phyloP scores from a whole-genome alignment of 768 basidiomycete species.

The Rhizopogon salebrosus region DNA sequence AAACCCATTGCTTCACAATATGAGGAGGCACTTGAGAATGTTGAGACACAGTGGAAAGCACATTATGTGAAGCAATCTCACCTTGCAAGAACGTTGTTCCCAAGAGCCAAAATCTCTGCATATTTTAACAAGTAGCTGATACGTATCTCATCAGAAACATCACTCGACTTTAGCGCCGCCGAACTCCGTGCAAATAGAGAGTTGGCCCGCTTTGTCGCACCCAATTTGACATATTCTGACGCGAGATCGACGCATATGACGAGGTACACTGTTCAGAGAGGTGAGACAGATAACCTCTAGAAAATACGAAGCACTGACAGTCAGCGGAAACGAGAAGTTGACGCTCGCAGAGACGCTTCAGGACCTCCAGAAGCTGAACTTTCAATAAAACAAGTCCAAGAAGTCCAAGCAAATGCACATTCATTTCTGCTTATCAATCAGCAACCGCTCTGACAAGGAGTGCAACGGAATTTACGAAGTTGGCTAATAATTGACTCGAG shows the following conservation, averaged over 20 bases:
- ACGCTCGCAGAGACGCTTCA: conserved; percentile 55
- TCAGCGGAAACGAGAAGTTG: conserved; percentile 37
- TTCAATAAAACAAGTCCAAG: conserved; percentile 62
- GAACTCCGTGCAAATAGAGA: conserved; percentile 59
- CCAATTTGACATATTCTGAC: conserved; percentile 73
- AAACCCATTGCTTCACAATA: conserved; percentile 59
- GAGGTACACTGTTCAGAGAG: conserved; percentile 46
- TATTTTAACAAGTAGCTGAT: conserved; percentile 57
- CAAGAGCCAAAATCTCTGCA: conserved; percentile 57
- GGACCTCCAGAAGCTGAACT: conserved; percentile 60
- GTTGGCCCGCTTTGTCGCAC: conserved; percentile 64
- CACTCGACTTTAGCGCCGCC: conserved; percentile 36
- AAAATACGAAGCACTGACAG: conserved; percentile 32
- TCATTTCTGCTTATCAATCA: conserved; percentile 37
- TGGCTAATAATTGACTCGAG: conserved; percentile 36
- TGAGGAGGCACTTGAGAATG: conserved; percentile 33
- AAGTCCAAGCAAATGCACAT: conserved; percentile 59
- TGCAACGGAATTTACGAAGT: conserved; percentile 41
- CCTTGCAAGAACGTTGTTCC: conserved; percentile 60
- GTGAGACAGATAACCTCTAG: not conserved
- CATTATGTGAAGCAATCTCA: conserved; percentile 18
- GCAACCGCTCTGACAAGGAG: not conserved
- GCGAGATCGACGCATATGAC: conserved; percentile 66
- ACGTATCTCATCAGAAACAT: conserved; percentile 46
- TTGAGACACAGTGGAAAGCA: not conserved